Evolutionary conservation across 164 flowering plant genomes (phyloP), one percentile per base, ranked within the genome.

Genomic region (Umbilicus rupestris): DNA sequence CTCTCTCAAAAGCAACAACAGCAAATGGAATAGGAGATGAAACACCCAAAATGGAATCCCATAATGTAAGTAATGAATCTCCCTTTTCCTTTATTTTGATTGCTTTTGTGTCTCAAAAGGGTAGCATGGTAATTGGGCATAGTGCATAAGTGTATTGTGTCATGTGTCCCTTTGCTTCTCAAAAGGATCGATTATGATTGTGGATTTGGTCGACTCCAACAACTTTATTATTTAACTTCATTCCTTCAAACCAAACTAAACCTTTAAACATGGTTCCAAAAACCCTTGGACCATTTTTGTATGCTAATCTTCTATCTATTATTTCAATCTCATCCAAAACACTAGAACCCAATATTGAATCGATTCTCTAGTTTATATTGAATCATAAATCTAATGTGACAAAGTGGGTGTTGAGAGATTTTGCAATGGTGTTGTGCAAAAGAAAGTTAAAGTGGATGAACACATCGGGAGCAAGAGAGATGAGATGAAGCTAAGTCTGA

Each of bases 21-120:
- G 22, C 31, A 55, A 55, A 22, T 50, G 11, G 60, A 28, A 55
- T 26, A 55, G 14, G n/a, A n/a, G 24, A 55, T 55, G 33, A 55
- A 28, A 55, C 31, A 28, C 35, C 60, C 19, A 30, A 55, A 55
- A 55, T 55, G 60, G 60, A 55, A 55, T 55, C 60, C 60, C 33
- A 28, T 55, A 28, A 24, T 55, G 60, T 55, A 55, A 55, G 60
- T 14, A 55, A 55, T 55, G 60, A 55, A 55, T 55, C 60, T 55
- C 55, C 28, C 57, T 28, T 55, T 55, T 12, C 19, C 33, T 28
- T 55, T 55, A 26, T 14, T 55, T 28, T 55, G 60, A 55, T 55
- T 55, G 60, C 60, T 55, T 55, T 55, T 55, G 33, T 55, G 60
- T 55, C 60, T 55, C 33, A 26, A 55, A 55, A 55, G 33, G 60